Conservation (phyloP, 1,284 basidiomycete genomes). For the Pseudozyma hubeiensis region DNA sequence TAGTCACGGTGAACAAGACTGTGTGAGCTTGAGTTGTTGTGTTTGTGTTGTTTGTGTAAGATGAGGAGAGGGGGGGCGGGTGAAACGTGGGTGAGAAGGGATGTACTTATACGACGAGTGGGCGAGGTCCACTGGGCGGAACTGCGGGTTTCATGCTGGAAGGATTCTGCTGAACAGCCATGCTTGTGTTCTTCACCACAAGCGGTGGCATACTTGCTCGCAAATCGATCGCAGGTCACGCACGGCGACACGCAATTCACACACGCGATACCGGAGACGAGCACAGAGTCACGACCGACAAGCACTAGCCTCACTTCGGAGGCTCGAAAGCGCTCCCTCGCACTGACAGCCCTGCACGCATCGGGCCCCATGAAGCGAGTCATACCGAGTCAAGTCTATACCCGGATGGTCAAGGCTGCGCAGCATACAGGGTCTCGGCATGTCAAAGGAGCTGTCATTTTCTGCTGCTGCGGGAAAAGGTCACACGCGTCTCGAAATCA, state of each 20-base stretch:
- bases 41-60: not conserved
- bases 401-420: too few species aligned
- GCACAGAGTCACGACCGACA: not conserved
- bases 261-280: too few species aligned
- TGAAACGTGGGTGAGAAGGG: not conserved
- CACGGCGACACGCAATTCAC: not conserved
- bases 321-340: not conserved
- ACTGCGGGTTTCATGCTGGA: not conserved
- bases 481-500: slow-evolving; percentile 2
- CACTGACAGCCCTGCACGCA: too few species aligned
- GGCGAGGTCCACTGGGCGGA: too few species aligned
- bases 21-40: slow-evolving; percentile 5
- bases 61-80: slow-evolving; percentile 3
- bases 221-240: not conserved
- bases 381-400: not conserved
- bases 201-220: too few species aligned
- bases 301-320: not conserved
- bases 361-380: not conserved
- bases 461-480: not conserved
- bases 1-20: not conserved
- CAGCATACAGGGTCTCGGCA: not conserved
- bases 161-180: not conserved
- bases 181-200: too few species aligned
- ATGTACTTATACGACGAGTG: not conserved
- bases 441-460: slow-evolving; percentile 11